A percentile compares a stretch with the other conserved stretches of the same genome.
Evolutionary conservation across 1,284 basidiomycete species (phyloP).

Genomic region (Microbotryum saponariae): DNA sequence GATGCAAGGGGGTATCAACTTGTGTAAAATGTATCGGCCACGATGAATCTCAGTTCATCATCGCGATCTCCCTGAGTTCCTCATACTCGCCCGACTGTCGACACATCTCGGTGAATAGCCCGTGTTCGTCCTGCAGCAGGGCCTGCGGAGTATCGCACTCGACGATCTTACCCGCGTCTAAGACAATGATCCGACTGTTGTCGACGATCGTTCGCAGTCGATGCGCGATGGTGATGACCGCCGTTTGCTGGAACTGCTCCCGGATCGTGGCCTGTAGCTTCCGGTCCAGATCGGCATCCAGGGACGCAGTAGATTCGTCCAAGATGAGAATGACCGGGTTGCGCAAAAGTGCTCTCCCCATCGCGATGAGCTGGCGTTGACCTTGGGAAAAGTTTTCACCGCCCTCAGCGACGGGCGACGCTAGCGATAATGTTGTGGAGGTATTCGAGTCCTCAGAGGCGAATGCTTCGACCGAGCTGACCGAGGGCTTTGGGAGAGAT

Average conservation of each 20-base stretch:
- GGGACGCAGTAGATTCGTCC: slow-evolving; percentile 17
- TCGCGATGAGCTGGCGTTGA: slow-evolving; percentile 41
- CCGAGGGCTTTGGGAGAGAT: background rate
- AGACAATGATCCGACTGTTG: slow-evolving; percentile 71
- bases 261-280: slow-evolving; percentile 24
- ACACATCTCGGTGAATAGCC: slow-evolving; percentile 71
- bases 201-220: slow-evolving; percentile 46
- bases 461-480: background rate
- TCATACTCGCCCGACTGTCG: slow-evolving; percentile 57
- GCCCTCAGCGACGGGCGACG: slow-evolving; percentile 39
- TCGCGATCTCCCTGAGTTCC: slow-evolving; percentile 7
- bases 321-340: slow-evolving; percentile 22
- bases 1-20: too few relatives aligned
- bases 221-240: slow-evolving; percentile 30
- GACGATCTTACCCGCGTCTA: slow-evolving; percentile 66
- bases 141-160: slow-evolving; percentile 78
- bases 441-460: background rate
- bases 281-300: slow-evolving; percentile 8
- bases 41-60: too few relatives aligned
- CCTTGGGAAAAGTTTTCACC: slow-evolving; percentile 40
- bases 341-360: slow-evolving; percentile 41
- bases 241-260: slow-evolving; percentile 20
- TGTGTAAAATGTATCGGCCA: too few relatives aligned
- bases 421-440: slow-evolving; percentile 18
- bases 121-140: slow-evolving; percentile 61